A percentile compares a stretch with the other conserved stretches of the same genome.
These are phyloP conservation scores for Thraustotheca clavata DNA, from an alignment of 352 stramenopile genomes.

Conservation along the genomic window DNA sequence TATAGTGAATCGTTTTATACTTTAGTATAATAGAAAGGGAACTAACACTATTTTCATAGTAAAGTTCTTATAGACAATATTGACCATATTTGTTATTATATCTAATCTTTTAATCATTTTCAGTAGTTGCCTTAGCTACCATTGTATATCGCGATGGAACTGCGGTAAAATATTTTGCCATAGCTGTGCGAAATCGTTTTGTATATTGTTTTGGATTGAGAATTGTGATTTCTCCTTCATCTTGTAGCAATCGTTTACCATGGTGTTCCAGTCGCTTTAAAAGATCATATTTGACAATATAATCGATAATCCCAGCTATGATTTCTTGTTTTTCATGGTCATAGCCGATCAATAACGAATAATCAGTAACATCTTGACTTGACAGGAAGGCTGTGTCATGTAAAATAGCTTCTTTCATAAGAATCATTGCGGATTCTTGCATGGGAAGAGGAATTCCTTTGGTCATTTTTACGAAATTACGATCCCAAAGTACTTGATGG, in stretches of 20 bases:
- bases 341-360: conserved; percentile 84
- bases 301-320: conserved; percentile 84
- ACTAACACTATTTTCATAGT: no score
- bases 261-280: conserved; percentile 87
- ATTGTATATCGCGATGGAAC: conserved; percentile 73
- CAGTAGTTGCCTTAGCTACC: neutral
- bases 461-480: conserved; percentile 81
- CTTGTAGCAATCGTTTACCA: conserved; percentile 80
- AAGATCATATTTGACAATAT: conserved; percentile 88
- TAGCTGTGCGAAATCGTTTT: conserved; percentile 73
- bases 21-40: no score
- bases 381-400: conserved; percentile 82
- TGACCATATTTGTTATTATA: neutral
- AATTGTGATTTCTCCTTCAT: conserved; percentile 84
- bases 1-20: no score
- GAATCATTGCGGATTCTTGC: conserved; percentile 72
- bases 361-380: conserved; percentile 77
- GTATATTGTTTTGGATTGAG: conserved; percentile 82
- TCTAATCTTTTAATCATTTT: neutral
- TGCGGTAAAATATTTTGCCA: conserved; percentile 86
- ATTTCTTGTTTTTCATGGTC: conserved; percentile 81
- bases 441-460: conserved; percentile 71
- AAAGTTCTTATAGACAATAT: neutral
- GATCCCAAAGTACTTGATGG: conserved; percentile 64
- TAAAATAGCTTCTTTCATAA: conserved; percentile 73